Base-by-base conservation (phyloP, 192 early-diverging fungal genomes). In the Podila epigama region DNA sequence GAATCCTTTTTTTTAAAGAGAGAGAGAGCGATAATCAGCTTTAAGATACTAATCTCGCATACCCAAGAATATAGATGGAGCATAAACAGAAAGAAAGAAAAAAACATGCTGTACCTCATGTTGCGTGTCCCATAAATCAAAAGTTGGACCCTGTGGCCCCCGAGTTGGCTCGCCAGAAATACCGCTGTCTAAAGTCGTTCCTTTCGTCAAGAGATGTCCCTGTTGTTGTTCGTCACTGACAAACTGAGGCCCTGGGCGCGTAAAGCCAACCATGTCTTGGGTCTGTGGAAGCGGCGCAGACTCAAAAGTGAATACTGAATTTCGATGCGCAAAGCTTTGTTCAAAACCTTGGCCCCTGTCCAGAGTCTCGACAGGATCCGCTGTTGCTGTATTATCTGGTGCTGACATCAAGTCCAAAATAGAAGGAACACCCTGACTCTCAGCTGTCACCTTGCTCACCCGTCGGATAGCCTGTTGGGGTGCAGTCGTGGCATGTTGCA, bases 221-320 rank as follows among this genome's bases (percentile, higher is more conserved):
- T 25, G 5, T 22, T 48, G 25, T 48, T 22, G 6, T 13, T 0
- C 44, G 25, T 48, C 20, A 18, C n/a, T 48, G 44, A 48, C n/a
- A 48, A 48, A 9, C 5, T 7, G 44, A 48, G 44, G 11, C 25
- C 44, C 44, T 48, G 8, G 44, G 16, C 37, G 36, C 28, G 11
- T 44, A 63, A 37, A 25, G 20, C 2, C 18, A 7, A 20, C n/a
- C 16, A 40, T n/a, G 18, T 48, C 42, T 29, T 50, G 41, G 6
- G 39, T 0, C 13, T 11, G n/a, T 28, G 57, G 69, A 13, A 64
- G 25, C 5, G 59, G 52, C 18, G 54, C 42, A 3, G 56, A 64
- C 27, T 64, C 61, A 31, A 71, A 71, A 8, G 62, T 71, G 15
- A 71, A 71, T 0, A 48, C 35, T 12, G 42, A 58, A 28, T 64